These are phyloP conservation scores for Quercus mongolica DNA, from an alignment of 306 rosid genomes.

Conservation along the genomic window DNA sequence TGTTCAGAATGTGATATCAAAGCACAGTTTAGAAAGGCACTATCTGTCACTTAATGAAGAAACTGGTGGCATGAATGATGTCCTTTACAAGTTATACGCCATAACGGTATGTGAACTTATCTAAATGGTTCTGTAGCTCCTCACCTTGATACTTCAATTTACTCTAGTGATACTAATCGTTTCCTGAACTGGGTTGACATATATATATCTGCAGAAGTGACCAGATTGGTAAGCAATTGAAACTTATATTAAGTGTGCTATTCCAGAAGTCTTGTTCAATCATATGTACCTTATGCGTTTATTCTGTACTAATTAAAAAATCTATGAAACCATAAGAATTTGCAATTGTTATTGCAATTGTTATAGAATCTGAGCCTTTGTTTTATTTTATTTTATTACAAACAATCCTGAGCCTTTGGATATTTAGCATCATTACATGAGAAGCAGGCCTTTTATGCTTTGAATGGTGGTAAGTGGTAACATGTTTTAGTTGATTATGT, in stretches of 20 bases:
- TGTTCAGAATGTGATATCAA: slow-evolving; percentile 59
- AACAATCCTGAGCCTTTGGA: not conserved
- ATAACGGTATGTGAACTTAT: slow-evolving; percentile 54
- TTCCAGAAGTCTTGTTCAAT: not conserved
- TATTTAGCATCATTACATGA: not conserved
- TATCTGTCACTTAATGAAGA: slow-evolving; percentile 71
- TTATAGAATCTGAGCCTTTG: no score
- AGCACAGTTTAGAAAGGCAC: slow-evolving; percentile 51
- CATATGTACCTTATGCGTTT: not conserved
- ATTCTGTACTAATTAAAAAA: not conserved
- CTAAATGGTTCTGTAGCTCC: not conserved
- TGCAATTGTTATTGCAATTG: not conserved
- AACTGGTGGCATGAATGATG: slow-evolving; percentile 98
- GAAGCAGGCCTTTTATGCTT: not conserved
- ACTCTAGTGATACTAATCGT: not conserved
- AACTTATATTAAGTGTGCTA: not conserved
- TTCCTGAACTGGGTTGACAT: not conserved
- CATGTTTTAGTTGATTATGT: not conserved
- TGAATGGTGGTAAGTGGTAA: not conserved
- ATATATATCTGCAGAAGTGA: not conserved
- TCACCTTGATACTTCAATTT: slow-evolving; percentile 11
- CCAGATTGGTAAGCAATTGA: not conserved
- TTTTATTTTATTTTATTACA: no score
- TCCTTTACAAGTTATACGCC: slow-evolving; percentile 70
- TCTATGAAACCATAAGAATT: not conserved